Evolutionary conservation across 495 filamentous ascomycete species (phyloP).

Genomic region (Aspergillus bertholletiae): DNA sequence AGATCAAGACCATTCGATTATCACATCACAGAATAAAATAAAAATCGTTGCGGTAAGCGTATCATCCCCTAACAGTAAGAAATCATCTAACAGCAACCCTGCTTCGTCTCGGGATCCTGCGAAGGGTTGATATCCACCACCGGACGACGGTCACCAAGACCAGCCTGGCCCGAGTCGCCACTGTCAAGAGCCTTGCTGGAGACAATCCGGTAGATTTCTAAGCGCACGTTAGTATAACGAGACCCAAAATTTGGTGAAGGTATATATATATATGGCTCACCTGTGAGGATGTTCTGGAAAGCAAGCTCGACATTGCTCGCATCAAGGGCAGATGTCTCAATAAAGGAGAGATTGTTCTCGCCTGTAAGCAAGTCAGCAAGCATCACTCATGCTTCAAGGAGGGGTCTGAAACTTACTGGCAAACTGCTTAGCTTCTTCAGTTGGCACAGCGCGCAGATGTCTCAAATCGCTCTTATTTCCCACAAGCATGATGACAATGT

Average conservation of each 20-base stretch:
- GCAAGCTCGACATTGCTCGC: conserved; percentile 99
- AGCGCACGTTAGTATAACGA: background rate
- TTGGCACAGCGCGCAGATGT: conserved; percentile 95
- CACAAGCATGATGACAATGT: conserved; percentile 99
- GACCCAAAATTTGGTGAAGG: background rate
- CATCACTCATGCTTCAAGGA: background rate
- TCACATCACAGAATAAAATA: conserved; percentile 41
- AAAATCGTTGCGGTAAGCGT: conserved; percentile 38
- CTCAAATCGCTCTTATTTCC: conserved; percentile 99
- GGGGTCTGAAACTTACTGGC: conserved; percentile 65
- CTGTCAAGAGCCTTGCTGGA: conserved; percentile 94
- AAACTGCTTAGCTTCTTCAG: conserved; percentile 97
- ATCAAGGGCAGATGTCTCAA: conserved; percentile 98
- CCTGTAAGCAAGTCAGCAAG: conserved; percentile 45
- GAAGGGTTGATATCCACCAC: conserved; percentile 78
- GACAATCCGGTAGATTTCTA: conserved; percentile 99
- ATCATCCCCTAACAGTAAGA: conserved; percentile 16
- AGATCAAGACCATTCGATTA: conserved; percentile 40
- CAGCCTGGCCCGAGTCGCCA: conserved; percentile 70
- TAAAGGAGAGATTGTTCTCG: conserved; percentile 95
- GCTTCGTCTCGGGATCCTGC: conserved; percentile 70
- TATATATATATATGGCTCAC: conserved; percentile 48
- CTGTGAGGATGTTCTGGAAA: conserved; percentile 99
- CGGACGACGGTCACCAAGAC: conserved; percentile 67
- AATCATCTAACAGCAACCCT: conserved; percentile 77